Evolutionary conservation across 2,329 filamentous ascomycete species (phyloP), one percentile per base, ranked within the genome.

Genomic region (Tolypocladium guangdongense): DNA sequence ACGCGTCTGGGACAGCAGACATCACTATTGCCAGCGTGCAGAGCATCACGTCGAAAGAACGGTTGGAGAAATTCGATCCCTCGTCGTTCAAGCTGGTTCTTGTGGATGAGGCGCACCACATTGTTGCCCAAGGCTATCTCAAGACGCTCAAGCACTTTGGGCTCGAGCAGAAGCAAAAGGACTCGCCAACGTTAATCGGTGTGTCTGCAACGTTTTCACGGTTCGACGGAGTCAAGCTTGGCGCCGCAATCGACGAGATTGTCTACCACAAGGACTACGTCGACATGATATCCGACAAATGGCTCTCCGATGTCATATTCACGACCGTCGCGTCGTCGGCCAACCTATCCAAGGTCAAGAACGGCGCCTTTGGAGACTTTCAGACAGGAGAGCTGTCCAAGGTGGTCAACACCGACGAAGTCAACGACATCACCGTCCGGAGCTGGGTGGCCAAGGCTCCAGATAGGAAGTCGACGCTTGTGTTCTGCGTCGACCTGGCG

Each of bases 41-140:
- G 63, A 96, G 89, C 67, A 83, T 99, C 60, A 82, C 78, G 8
- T 95, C 88, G 6, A 81, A 82, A 14, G 81, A 85, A 51, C 81
- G 93, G 2, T 77, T 97, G n/a, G 65, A 69, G 37, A 96, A 96
- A 65, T 97, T 92, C 62, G 82, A 95, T 59, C 87, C 90, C 0
- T 69, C 68, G 0, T 75, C 74, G 8, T 97, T 92, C 75, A 99
- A 99, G 70, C 81, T 99, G 0, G 74, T 99, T 0, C 78, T 99
- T 3, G 92, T 99, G 4, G 93, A 99, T 59, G 93, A 99, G 70
- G 93, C 92, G 5, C 93, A 99, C 67, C 93, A 99, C 68, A 95
- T 97, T 52, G 91, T 96, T 46, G 88, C 93, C 0, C 78, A 82
- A 2, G 83, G 84, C 8, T 97, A 97, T 64, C 76, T 95, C 57